A percentile compares a stretch with the other conserved stretches of the same genome.
These are phyloP conservation scores for Mariannaea sp. DNA, from an alignment of 2,329 filamentous ascomycete species.

Conservation along the genomic window DNA sequence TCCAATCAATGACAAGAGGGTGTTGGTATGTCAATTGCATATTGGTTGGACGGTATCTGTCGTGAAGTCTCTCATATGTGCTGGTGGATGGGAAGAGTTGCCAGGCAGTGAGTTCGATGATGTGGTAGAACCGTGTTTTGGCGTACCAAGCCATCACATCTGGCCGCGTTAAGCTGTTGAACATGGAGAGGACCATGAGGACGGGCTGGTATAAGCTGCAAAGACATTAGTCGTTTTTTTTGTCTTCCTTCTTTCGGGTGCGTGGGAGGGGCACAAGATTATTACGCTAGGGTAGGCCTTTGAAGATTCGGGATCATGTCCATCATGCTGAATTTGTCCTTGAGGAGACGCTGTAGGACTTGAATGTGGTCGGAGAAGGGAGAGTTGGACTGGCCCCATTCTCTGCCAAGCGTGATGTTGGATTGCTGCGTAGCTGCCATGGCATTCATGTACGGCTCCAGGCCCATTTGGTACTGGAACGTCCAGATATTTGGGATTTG, in stretches of 20 bases:
- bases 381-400: slow-evolving; percentile 37
- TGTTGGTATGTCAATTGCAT: slow-evolving; percentile 33
- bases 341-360: slow-evolving; percentile 33
- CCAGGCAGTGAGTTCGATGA: slow-evolving; percentile 43
- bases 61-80: slow-evolving; percentile 38
- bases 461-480: slow-evolving; percentile 40
- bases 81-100: slow-evolving; percentile 38
- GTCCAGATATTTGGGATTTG: slow-evolving; percentile 41
- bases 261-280: background rate
- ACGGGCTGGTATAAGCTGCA: slow-evolving; percentile 37
- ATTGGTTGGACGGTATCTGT: slow-evolving; percentile 37
- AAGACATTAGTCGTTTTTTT: background rate
- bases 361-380: slow-evolving; percentile 42
- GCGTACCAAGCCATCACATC: slow-evolving; percentile 47
- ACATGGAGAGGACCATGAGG: slow-evolving; percentile 40
- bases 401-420: slow-evolving; percentile 28
- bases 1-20: slow-evolving; percentile 41
- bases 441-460: slow-evolving; percentile 35
- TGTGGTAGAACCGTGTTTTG: slow-evolving; percentile 44
- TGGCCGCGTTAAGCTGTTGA: slow-evolving; percentile 43
- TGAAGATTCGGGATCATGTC: slow-evolving; percentile 22
- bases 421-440: slow-evolving; percentile 32
- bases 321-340: slow-evolving; percentile 30
- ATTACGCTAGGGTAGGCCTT: slow-evolving; percentile 27
- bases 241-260: too few species aligned